phyloP scores from a whole-genome alignment of 345 rosid genomes.

The Moringa oleifera region DNA sequence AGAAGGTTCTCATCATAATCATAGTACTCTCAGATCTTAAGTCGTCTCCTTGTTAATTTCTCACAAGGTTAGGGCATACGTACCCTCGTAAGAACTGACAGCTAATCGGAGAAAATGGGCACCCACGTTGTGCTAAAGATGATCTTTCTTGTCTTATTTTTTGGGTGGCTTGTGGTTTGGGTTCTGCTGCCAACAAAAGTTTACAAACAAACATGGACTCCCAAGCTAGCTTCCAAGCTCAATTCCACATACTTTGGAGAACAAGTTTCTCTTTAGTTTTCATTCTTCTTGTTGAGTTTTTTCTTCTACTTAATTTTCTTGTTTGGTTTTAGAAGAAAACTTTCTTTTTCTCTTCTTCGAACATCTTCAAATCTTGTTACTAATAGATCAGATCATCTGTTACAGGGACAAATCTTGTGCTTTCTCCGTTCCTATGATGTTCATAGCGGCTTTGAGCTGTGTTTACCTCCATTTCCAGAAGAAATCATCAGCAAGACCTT shows the following conservation, averaged over 20 bases:
- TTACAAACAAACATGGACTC: conserved; percentile 35
- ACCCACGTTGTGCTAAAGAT: conserved; percentile 15
- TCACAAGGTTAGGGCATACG: no score
- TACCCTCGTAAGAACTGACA: neutral
- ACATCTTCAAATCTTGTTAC: no score
- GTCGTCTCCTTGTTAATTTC: no score
- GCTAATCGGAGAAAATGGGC: neutral
- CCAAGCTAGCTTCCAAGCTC: conserved; percentile 30
- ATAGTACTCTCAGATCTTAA: no score
- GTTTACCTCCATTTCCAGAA: conserved; percentile 50
- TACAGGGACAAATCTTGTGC: conserved; percentile 57
- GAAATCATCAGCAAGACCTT: conserved; percentile 17
- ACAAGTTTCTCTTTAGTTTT: conserved; percentile 12
- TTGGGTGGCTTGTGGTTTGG: conserved; percentile 56
- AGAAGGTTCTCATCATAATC: no score
- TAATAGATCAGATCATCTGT: neutral
- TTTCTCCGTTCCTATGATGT: conserved; percentile 55
- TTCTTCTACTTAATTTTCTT: neutral
- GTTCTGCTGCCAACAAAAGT: conserved; percentile 42
- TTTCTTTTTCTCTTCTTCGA: no score
- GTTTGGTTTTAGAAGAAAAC: neutral
- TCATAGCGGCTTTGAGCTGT: conserved; percentile 53
- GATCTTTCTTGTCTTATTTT: conserved; percentile 28
- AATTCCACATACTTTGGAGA: conserved; percentile 47
- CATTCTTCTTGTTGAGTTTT: neutral